Evolutionary conservation across 208 protist species (phyloP).

Genomic region (Borovskyia barvae): DNA sequence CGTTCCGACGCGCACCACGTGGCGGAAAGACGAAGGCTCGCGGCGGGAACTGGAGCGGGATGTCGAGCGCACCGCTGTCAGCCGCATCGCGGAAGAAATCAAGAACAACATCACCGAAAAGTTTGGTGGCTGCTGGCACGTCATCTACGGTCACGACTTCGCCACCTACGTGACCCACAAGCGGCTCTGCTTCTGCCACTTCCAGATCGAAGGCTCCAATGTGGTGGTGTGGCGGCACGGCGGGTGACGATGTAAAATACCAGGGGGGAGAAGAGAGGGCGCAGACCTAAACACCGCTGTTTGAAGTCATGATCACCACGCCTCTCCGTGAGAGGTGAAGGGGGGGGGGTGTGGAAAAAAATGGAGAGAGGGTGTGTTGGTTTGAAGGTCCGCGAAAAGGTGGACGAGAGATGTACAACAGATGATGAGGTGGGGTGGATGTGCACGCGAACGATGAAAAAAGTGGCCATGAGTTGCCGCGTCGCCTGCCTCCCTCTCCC

Average conservation of each 20-base stretch:
- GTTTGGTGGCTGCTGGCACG: conserved; percentile 79
- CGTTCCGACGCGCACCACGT: conserved; percentile 73
- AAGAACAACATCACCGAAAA: conserved; percentile 49
- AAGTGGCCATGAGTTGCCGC: too few species aligned
- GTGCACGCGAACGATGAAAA: too few species aligned
- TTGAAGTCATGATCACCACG: too few species aligned
- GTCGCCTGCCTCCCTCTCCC: too few species aligned
- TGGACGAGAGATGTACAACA: too few species aligned
- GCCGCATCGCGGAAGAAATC: conserved; percentile 65
- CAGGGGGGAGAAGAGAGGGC: background rate
- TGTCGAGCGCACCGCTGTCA: conserved; percentile 65
- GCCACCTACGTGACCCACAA: conserved; percentile 82
- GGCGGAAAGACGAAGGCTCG: conserved; percentile 81
- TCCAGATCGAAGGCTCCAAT: conserved; percentile 76
- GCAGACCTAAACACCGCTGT: conserved; percentile 1
- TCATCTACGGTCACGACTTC: conserved; percentile 80
- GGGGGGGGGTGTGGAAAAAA: too few species aligned
- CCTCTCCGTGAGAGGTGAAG: too few species aligned
- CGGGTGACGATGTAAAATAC: conserved; percentile 23
- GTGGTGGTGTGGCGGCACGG: conserved; percentile 84
- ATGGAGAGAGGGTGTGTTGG: background rate
- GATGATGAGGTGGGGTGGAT: too few species aligned
- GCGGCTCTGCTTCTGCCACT: conserved; percentile 66
- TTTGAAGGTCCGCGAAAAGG: too few species aligned
- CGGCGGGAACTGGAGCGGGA: conserved; percentile 73